Evolutionary conservation across 192 early-diverging fungal genomes (phyloP), one percentile per base, ranked within the genome.

Genomic region (Coemansia sp.): DNA sequence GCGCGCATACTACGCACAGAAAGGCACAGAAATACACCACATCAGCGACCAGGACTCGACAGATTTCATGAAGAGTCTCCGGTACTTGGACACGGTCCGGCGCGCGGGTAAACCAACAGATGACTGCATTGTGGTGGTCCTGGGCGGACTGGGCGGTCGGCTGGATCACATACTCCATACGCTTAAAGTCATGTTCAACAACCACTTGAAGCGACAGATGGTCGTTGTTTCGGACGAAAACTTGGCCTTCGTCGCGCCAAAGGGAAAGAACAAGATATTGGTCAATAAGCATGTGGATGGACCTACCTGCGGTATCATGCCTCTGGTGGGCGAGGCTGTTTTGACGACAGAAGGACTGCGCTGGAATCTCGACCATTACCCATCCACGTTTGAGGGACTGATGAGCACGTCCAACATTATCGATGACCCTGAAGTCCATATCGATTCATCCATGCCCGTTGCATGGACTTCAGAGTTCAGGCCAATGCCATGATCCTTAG

Each of bases 51-150:
- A 70, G 44, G 60, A 69, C 67, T 93, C 42, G 70, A 96, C 94
- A 7, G 96, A 98, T 74, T 92, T 98, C 63, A 92, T 92, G 87
- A 98, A 98, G 76, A 93, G 93, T 62, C 83, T 98, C 14, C 35
- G 69, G 14, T 85, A 78, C 60, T 44, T 85, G 7, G 79, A 85
- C 67, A 59, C 27, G 37, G 69, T 46, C 3, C 54, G 62, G 62
- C 62, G 67, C 3, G 27, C 27, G 10, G 69, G 54, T 31, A 40
- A 48, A 7, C 56, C 62, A 41, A 9, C 70, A 6, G 37, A 73
- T 14, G 45, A 82, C 73, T 75, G 75, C 61, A 85, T 88, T 31
- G 79, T 94, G 6, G 77, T 97, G n/a, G 95, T 88, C 9, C 74
- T 91, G 19, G 93, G 94, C 40, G 93, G 92, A 4, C 76, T 95